phyloP scores from a whole-genome alignment of 495 filamentous ascomycete species.

The Penicillium fimorum region DNA sequence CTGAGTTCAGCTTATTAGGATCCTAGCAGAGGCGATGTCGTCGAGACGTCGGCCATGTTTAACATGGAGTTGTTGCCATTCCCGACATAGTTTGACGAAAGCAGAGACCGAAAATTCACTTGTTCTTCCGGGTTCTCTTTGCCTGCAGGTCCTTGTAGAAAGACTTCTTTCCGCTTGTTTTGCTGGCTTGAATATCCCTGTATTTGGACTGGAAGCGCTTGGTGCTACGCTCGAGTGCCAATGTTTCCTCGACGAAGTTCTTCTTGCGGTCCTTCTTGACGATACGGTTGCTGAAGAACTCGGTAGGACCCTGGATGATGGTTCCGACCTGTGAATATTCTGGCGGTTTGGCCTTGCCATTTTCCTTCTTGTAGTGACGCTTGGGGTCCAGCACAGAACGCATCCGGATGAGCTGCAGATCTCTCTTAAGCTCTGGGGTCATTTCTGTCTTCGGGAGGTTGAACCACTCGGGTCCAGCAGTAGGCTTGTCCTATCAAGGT shows the following conservation, averaged over 20 bases:
- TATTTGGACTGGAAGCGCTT: constrained; percentile 70
- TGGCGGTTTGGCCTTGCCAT: constrained; percentile 61
- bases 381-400: constrained; percentile 86
- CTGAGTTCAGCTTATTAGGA: neutral
- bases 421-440: constrained; percentile 80
- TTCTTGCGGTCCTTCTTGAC: constrained; percentile 83
- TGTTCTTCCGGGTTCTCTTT: constrained; percentile 48
- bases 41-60: neutral
- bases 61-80: neutral
- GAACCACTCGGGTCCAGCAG: constrained; percentile 71
- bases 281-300: constrained; percentile 76
- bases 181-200: constrained; percentile 62
- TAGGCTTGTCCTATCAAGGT: constrained; percentile 51
- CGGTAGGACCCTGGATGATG: constrained; percentile 83
- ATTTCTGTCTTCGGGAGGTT: constrained; percentile 79
- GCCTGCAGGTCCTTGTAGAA: constrained; percentile 66
- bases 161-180: constrained; percentile 69
- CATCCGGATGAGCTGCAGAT: constrained; percentile 84
- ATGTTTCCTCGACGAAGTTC: constrained; percentile 85
- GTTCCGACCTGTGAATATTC: constrained; percentile 87
- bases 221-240: constrained; percentile 60
- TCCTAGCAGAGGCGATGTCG: neutral
- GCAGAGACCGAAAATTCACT: constrained; percentile 17
- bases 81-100: neutral
- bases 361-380: constrained; percentile 86